These are phyloP conservation scores for Kodamaea kakaduensis DNA, from an alignment of 805 yeast genomes.

Conservation along the genomic window DNA sequence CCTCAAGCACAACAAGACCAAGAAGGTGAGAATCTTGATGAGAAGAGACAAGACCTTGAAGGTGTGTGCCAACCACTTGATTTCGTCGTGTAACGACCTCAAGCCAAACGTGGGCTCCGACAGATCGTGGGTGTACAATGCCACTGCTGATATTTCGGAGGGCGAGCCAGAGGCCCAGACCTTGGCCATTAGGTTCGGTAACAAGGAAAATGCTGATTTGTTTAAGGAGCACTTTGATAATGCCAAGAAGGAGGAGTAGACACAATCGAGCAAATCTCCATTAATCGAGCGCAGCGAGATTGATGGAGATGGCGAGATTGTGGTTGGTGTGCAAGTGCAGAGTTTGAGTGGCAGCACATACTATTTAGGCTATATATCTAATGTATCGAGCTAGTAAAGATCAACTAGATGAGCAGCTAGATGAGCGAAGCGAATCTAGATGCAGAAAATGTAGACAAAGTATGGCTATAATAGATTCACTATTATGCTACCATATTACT, in stretches of 20 bases:
- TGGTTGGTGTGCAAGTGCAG: too few species aligned
- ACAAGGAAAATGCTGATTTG: conserved; percentile 88
- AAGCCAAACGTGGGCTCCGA: conserved; percentile 95
- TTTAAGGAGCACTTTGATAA: conserved; percentile 87
- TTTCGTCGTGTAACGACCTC: conserved; percentile 75
- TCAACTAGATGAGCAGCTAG: too few species aligned
- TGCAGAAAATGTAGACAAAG: too few species aligned
- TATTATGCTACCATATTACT: too few species aligned
- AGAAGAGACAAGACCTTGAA: conserved; percentile 98
- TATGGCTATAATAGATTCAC: too few species aligned
- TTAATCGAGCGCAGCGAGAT: not conserved
- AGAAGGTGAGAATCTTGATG: conserved; percentile 89
- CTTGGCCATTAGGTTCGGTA: conserved; percentile 92
- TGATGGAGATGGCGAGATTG: too few species aligned
- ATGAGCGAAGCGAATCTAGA: too few species aligned
- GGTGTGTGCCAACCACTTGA: conserved; percentile 95
- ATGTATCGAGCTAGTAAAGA: too few species aligned
- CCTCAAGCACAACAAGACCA: conserved; percentile 78
- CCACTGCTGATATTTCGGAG: conserved; percentile 85
- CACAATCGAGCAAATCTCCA: not conserved
- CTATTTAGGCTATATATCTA: too few species aligned
- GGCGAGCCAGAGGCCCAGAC: conserved; percentile 87
- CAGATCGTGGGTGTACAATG: conserved; percentile 97
- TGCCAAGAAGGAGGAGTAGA: conserved; percentile 19
- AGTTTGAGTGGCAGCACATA: too few species aligned